A percentile compares a stretch with the other conserved stretches of the same genome.
Evolutionary conservation across 805 yeast species (phyloP).

Genomic region (Starmerella bombi): DNA sequence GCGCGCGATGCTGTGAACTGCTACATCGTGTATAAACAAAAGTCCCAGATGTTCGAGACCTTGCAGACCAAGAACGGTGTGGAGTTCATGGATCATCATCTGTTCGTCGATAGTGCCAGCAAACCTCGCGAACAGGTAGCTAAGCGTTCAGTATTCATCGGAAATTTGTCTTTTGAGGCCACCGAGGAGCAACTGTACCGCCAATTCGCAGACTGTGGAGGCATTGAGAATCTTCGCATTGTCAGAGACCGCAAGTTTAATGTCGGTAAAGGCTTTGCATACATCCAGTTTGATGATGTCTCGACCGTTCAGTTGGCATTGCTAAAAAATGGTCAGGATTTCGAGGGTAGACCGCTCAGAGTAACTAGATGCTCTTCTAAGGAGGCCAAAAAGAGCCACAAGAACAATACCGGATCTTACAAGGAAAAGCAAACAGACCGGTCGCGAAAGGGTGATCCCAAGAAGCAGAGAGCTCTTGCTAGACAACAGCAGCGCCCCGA

Average conservation of each 20-base stretch:
- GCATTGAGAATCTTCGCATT: slow-evolving; percentile 77
- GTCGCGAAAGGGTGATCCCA: slow-evolving; percentile 7
- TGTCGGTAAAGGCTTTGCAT: slow-evolving; percentile 94
- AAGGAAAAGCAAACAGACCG: slow-evolving; percentile 12
- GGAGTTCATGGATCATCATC: slow-evolving; percentile 56
- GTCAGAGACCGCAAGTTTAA: slow-evolving; percentile 88
- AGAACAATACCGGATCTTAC: background rate
- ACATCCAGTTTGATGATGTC: slow-evolving; percentile 65
- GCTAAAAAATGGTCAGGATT: slow-evolving; percentile 55
- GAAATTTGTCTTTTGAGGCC: slow-evolving; percentile 87
- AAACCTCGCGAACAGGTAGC: slow-evolving; percentile 81
- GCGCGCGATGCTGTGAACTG: slow-evolving; percentile 75
- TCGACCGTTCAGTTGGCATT: slow-evolving; percentile 70
- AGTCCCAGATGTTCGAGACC: slow-evolving; percentile 34
- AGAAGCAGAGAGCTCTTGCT: background rate
- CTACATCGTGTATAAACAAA: slow-evolving; percentile 59
- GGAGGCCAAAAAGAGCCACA: slow-evolving; percentile 4
- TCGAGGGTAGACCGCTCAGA: slow-evolving; percentile 50
- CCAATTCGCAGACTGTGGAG: slow-evolving; percentile 55
- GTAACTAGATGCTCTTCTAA: slow-evolving; percentile 49
- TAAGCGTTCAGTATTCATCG: slow-evolving; percentile 76
- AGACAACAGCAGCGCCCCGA: background rate
- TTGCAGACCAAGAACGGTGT: slow-evolving; percentile 44
- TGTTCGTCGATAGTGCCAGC: slow-evolving; percentile 84
- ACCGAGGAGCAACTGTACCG: slow-evolving; percentile 80